Evolutionary conservation across 2,329 filamentous ascomycete genomes (phyloP).

Genomic region (Aspergillus persii): DNA sequence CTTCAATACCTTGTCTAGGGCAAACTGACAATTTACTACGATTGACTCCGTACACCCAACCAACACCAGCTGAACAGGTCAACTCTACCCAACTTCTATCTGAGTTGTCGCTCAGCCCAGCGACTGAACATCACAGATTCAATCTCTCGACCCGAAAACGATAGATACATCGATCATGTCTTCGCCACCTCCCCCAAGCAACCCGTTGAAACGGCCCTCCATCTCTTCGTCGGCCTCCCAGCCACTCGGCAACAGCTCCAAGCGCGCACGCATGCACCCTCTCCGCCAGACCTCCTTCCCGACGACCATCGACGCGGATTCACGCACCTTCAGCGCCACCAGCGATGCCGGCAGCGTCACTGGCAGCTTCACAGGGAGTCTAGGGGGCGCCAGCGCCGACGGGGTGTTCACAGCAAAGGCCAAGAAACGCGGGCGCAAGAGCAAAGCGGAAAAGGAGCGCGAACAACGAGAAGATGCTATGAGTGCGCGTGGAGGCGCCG

Average conservation of each 20-base stretch:
- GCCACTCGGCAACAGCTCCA: slow-evolving; percentile 28
- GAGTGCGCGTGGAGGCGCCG: slow-evolving; percentile 26
- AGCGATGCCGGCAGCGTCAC: slow-evolving; percentile 43
- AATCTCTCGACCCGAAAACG: not conserved
- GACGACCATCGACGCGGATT: slow-evolving; percentile 29
- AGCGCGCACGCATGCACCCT: slow-evolving; percentile 43
- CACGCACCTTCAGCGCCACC: slow-evolving; percentile 29
- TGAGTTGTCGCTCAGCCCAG: not conserved
- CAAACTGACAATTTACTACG: not conserved
- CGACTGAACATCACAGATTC: not conserved
- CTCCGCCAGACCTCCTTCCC: slow-evolving; percentile 50
- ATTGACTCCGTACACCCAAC: not conserved
- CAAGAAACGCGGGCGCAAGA: slow-evolving; percentile 40
- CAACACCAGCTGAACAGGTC: not conserved
- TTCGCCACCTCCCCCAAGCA: slow-evolving; percentile 35
- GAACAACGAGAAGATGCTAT: slow-evolving; percentile 34
- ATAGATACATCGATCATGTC: slow-evolving; percentile 30
- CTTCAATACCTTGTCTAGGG: not conserved
- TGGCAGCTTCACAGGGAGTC: slow-evolving; percentile 43
- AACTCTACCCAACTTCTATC: not conserved
- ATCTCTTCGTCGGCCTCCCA: slow-evolving; percentile 39
- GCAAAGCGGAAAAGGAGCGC: slow-evolving; percentile 37
- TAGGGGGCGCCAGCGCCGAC: slow-evolving; percentile 37
- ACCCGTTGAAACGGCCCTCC: slow-evolving; percentile 43
- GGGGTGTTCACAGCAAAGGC: slow-evolving; percentile 31